A percentile compares a stretch with the other conserved stretches of the same genome.
These are phyloP conservation scores for Blastocystis hominis DNA, from an alignment of 352 stramenopile genomes.

Conservation along the genomic window DNA sequence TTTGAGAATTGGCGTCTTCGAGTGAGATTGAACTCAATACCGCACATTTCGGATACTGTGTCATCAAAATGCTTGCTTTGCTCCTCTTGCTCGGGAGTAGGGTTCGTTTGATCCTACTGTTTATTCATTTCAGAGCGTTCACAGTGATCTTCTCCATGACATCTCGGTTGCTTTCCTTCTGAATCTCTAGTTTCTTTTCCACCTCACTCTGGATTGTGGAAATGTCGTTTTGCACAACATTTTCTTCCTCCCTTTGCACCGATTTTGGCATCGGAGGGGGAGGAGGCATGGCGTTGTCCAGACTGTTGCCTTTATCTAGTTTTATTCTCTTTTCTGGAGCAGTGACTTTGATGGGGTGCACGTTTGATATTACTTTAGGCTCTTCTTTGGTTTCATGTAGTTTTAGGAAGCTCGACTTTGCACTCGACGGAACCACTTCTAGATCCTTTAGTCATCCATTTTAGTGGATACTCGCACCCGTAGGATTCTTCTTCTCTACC, in stretches of 20 bases:
- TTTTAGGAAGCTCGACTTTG: constrained; percentile 1
- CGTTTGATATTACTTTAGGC: neutral
- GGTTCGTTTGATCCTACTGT: neutral
- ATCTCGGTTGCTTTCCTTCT: constrained; percentile 22
- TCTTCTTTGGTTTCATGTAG: neutral
- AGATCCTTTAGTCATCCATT: neutral
- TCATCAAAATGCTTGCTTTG: constrained; percentile 42
- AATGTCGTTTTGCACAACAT: neutral
- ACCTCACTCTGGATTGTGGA: constrained; percentile 29
- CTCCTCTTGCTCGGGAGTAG: neutral
- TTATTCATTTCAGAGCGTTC: neutral
- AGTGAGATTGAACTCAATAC: neutral
- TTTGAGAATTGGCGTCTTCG: constrained; percentile 10
- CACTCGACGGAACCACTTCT: neutral
- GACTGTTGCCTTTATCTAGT: neutral
- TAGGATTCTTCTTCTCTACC: neutral
- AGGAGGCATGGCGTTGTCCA: constrained; percentile 11
- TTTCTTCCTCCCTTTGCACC: neutral
- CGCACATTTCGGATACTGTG: constrained; percentile 36
- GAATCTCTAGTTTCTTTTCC: constrained; percentile 43
- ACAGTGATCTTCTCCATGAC: constrained; percentile 47
- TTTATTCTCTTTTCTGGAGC: constrained; percentile 20
- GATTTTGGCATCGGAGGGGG: neutral
- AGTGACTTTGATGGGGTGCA: neutral
- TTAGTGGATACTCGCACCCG: neutral